Evolutionary conservation across 1,284 basidiomycete species (phyloP).

Genomic region (Taiwanofungus camphoratus): DNA sequence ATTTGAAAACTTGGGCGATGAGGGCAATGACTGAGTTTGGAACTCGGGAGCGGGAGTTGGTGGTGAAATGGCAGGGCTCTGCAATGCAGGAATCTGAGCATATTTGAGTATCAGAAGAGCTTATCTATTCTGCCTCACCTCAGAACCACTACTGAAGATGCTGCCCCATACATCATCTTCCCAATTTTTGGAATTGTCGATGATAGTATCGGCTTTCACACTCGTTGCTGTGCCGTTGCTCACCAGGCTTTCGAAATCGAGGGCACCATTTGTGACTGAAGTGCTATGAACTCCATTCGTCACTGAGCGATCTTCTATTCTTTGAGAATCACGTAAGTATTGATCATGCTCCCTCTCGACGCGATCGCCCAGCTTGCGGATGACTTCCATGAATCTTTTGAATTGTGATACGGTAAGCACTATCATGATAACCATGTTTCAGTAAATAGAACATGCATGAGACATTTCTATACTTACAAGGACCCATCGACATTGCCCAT

Average conservation of each 20-base stretch:
- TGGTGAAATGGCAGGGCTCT: conserved; percentile 21
- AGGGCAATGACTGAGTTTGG: conserved; percentile 35
- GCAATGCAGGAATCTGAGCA: conserved; percentile 16
- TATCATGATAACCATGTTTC: conserved; percentile 23
- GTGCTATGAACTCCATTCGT: conserved; percentile 25
- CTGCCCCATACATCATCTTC: conserved; percentile 79
- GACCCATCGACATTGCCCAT: conserved; percentile 97
- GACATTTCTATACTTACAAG: conserved; percentile 48
- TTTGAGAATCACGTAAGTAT: conserved; percentile 77
- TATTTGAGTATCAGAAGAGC: conserved; percentile 1
- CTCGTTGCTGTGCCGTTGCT: conserved; percentile 33
- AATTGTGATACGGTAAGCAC: conserved; percentile 92
- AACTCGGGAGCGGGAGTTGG: conserved; percentile 21
- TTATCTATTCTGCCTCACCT: conserved; percentile 26
- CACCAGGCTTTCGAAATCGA: conserved; percentile 75
- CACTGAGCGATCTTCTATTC: conserved; percentile 71
- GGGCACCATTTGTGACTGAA: conserved; percentile 34
- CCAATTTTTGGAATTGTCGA: conserved; percentile 45
- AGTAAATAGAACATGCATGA: conserved; percentile 1
- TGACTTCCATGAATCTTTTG: conserved; percentile 80
- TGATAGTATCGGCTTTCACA: conserved; percentile 41
- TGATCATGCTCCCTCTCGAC: conserved; percentile 85
- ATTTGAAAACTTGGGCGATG: conserved; percentile 32
- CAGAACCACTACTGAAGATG: conserved; percentile 47
- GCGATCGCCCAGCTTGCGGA: conserved; percentile 67